These are phyloP conservation scores for Clathrus columnatus DNA, from an alignment of 768 basidiomycete species.

Conservation along the genomic window DNA sequence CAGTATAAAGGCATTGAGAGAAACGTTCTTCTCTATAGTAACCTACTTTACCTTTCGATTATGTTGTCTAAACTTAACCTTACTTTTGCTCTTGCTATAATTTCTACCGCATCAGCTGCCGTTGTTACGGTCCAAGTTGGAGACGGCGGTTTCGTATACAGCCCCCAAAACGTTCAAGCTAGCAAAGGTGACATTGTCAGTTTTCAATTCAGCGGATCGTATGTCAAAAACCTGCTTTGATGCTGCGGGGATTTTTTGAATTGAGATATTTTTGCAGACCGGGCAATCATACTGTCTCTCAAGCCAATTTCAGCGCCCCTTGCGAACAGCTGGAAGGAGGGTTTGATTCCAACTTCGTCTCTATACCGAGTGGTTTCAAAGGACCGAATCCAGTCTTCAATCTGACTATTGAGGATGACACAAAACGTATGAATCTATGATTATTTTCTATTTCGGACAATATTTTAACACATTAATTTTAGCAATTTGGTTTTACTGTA, in stretches of 20 bases:
- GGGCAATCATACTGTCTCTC: conserved; percentile 47
- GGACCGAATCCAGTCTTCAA: conserved; percentile 34
- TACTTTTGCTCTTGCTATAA: background rate
- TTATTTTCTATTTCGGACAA: background rate
- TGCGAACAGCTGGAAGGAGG: conserved; percentile 38
- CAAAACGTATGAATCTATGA: conserved; percentile 29
- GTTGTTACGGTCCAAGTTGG: background rate
- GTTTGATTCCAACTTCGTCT: conserved; percentile 48
- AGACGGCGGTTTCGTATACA: conserved; percentile 32
- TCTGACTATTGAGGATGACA: conserved; percentile 40
- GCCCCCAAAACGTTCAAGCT: conserved; percentile 34
- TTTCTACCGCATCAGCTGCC: background rate
- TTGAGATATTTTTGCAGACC: conserved; percentile 24
- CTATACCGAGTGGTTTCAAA: conserved; percentile 24
- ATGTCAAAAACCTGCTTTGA: conserved; percentile 15
- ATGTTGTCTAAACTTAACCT: background rate
- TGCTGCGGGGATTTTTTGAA: background rate
- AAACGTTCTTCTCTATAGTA: background rate
- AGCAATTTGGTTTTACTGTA: conserved; percentile 57
- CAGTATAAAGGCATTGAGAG: background rate
- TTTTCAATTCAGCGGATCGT: conserved; percentile 42
- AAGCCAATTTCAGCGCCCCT: conserved; percentile 37
- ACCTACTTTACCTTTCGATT: background rate
- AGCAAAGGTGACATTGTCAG: conserved; percentile 37
- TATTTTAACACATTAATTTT: conserved; percentile 10